Evolutionary conservation across 2,329 filamentous ascomycete genomes (phyloP).

Genomic region (Fusarium piperis): DNA sequence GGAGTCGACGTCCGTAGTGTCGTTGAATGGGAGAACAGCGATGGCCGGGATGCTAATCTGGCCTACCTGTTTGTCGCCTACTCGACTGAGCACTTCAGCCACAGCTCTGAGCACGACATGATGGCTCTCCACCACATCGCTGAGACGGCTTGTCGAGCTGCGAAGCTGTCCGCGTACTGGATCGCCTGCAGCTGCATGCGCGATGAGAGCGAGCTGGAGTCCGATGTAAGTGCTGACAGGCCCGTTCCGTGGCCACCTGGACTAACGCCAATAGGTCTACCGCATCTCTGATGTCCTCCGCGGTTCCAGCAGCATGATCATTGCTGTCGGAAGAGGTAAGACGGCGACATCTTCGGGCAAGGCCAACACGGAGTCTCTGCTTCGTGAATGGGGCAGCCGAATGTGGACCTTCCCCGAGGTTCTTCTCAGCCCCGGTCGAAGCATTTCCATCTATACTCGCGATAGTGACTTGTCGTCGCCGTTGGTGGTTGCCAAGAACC

Average conservation of each 20-base stretch:
- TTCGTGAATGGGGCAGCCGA: conserved; percentile 42
- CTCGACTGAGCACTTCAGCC: conserved; percentile 40
- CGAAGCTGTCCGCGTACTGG: conserved; percentile 41
- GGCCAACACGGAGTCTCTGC: conserved; percentile 33
- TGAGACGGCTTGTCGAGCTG: conserved; percentile 39
- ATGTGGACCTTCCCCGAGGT: conserved; percentile 45
- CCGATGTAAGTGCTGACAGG: conserved; percentile 26
- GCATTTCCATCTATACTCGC: conserved; percentile 39
- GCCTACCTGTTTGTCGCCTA: conserved; percentile 41
- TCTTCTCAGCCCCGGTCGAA: conserved; percentile 38
- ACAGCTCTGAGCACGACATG: conserved; percentile 36
- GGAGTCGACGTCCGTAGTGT: conserved; percentile 38
- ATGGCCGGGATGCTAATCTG: conserved; percentile 31
- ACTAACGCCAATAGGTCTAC: conserved; percentile 32
- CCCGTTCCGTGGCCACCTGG: neutral
- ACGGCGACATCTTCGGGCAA: conserved; percentile 15
- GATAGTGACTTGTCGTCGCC: conserved; percentile 33
- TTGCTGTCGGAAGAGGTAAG: conserved; percentile 37
- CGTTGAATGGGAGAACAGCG: conserved; percentile 36
- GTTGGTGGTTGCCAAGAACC: conserved; percentile 43
- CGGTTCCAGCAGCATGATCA: conserved; percentile 37
- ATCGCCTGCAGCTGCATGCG: conserved; percentile 42
- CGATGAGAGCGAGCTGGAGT: conserved; percentile 37
- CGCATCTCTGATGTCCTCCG: conserved; percentile 43
- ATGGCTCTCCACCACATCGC: conserved; percentile 41